Conservation (phyloP, 805 yeast genomes). For the Schwanniomyces polymorphus region DNA sequence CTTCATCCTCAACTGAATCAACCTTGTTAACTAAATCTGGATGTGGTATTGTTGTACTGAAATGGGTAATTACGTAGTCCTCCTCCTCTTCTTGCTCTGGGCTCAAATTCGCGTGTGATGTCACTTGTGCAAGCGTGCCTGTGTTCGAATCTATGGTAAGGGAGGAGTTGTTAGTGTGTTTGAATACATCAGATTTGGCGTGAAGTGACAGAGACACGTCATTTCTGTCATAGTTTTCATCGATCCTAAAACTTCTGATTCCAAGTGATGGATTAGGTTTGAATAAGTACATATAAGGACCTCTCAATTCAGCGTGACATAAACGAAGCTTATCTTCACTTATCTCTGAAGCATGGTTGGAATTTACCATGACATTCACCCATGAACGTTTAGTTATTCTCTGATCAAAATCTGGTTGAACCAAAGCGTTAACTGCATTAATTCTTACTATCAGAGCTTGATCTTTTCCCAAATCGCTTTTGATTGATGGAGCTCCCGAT, state of each 20-base stretch:
- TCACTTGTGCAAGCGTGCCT: background rate
- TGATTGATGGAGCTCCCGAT: background rate
- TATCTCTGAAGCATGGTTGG: constrained; percentile 30
- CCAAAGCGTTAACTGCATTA: constrained; percentile 9
- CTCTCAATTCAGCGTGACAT: constrained; percentile 66
- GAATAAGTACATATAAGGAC: constrained; percentile 63
- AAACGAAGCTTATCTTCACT: constrained; percentile 43
- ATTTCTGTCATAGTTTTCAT: background rate
- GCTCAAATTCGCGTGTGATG: background rate
- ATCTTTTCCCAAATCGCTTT: background rate
- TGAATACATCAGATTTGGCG: constrained; percentile 11
- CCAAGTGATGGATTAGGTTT: constrained; percentile 54
- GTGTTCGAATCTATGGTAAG: background rate
- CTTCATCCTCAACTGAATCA: constrained; percentile 4
- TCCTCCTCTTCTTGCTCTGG: background rate
- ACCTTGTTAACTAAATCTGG: constrained; percentile 44
- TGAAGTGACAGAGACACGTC: constrained; percentile 2
- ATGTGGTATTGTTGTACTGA: constrained; percentile 28
- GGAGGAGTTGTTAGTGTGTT: constrained; percentile 14
- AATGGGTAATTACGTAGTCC: constrained; percentile 19
- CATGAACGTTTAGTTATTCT: constrained; percentile 31
- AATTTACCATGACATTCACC: constrained; percentile 37
- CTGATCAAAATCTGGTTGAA: constrained; percentile 31
- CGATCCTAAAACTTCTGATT: constrained; percentile 28
- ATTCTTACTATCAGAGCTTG: background rate